Conservation (phyloP, 805 yeast species). For the Millerozyma miso region DNA sequence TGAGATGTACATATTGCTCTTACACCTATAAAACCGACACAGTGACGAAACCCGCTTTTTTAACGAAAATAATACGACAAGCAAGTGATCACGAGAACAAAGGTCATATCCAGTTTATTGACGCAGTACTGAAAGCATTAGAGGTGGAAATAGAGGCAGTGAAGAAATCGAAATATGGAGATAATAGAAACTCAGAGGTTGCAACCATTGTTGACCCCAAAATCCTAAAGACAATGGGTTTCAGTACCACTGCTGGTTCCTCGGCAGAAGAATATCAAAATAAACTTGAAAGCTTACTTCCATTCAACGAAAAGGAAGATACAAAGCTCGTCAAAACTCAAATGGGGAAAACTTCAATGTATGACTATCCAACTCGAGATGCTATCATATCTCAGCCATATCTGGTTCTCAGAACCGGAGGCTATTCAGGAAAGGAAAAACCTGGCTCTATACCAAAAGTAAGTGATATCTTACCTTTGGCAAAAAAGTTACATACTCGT, state of each 20-base stretch:
- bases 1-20: slow-evolving; percentile 33
- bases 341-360: not conserved
- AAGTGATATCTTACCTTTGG: slow-evolving; percentile 15
- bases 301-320: not conserved
- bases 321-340: not conserved
- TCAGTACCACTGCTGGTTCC: not conserved
- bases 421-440: not conserved
- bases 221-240: not conserved
- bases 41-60: slow-evolving; percentile 39
- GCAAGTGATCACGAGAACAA: not conserved
- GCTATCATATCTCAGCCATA: not conserved
- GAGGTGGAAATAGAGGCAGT: not conserved
- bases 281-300: not conserved
- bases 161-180: not conserved
- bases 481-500: slow-evolving; percentile 22
- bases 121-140: not conserved
- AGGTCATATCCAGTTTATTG: not conserved
- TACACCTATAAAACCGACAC: slow-evolving; percentile 34
- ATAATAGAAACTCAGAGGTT: not conserved
- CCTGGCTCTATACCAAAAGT: not conserved
- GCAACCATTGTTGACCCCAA: not conserved
- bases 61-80: slow-evolving; percentile 18
- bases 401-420: not conserved
- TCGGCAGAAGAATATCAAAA: not conserved
- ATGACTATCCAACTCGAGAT: not conserved